Conservation (phyloP, 257 asterid genomes). For the Lithospermum erythrorhizon region DNA sequence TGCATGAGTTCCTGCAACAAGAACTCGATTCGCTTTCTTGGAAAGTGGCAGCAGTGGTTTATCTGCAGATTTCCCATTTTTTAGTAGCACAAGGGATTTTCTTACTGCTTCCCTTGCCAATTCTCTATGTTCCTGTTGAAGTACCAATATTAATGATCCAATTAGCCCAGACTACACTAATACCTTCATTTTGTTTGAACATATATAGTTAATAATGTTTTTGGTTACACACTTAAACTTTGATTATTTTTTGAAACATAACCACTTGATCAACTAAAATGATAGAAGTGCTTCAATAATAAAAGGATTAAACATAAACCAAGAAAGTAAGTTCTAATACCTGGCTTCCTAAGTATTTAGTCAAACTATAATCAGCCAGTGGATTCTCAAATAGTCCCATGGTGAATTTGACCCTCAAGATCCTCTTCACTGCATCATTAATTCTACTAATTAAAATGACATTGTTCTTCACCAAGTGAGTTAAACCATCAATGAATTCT, state of each 20-base stretch:
- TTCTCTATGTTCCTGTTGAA: slow-evolving; percentile 33
- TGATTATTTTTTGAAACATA: no score
- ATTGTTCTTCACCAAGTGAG: slow-evolving; percentile 15
- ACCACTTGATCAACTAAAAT: no score
- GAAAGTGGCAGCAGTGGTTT: slow-evolving; percentile 46
- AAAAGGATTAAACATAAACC: no score
- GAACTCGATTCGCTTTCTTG: slow-evolving; percentile 23
- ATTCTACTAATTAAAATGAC: slow-evolving; percentile 26
- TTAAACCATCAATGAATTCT: slow-evolving; percentile 17
- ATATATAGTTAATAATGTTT: no score
- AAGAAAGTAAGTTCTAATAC: neutral
- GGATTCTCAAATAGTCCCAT: slow-evolving; percentile 32
- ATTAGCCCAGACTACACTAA: no score
- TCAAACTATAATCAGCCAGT: slow-evolving; percentile 23
- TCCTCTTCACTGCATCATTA: slow-evolving; percentile 28
- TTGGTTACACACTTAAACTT: no score
- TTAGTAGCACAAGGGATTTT: slow-evolving; percentile 35
- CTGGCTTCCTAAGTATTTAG: slow-evolving; percentile 24
- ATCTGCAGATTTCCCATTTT: slow-evolving; percentile 24
- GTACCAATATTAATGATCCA: no score
- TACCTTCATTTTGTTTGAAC: no score
- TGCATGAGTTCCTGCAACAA: slow-evolving; percentile 53
- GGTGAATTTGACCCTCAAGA: slow-evolving; percentile 25
- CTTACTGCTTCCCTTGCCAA: slow-evolving; percentile 42
- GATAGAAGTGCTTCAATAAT: no score